Evolutionary conservation across 257 asterid genomes (phyloP), one percentile per base, ranked within the genome.

Genomic region (Przewalskia tangutica): DNA sequence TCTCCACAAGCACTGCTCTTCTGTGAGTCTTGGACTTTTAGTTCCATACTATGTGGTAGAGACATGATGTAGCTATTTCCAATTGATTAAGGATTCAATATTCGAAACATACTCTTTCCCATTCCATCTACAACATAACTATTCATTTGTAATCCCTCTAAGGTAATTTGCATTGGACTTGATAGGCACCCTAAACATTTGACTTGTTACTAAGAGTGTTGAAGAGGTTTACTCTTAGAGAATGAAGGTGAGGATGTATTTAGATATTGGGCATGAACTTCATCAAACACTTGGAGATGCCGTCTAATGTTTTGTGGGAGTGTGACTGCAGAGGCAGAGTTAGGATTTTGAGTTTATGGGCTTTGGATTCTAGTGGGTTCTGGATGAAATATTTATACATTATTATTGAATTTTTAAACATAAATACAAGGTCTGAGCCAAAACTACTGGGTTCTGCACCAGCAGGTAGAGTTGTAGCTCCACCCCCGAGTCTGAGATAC

Each of bases 1-100:
- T 95, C 91, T 91, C 94, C 81, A 90, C 97, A 58, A 95, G 99
- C 93, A 94, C 98, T 40, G 95, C 88, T 75, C 89, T 95, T 54
- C 38, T 63, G 77, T 63, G 12, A 60, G 77, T 81, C n/a, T 48
- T 64, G 11, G 7, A 10, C 27, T 80, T 60, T 67, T 63, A 10
- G 48, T 20, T 40, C 51, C 17, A 17, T 32, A 63, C 50, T 14
- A 58, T 63, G 56, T 66, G 58, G 78, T 71, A 44, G 78, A 11
- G n/a, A 14, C 6, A 0, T 18, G 40, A 48, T 11, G 1, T 46
- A 71, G 38, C 55, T 71, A 46, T 71, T 71, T 46, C 18, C 12
- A 27, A 6, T 64, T 64, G 44, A 12, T 27, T 64, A 64, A 12
- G 68, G 17, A 63, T 63, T 63, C n/a, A 63, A 34, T 27, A 27